Percentiles rank a stretch among this genome's conserved stretches.
phyloP scores from a whole-genome alignment of 2,329 filamentous ascomycete species.

The Microdochium nivale region DNA sequence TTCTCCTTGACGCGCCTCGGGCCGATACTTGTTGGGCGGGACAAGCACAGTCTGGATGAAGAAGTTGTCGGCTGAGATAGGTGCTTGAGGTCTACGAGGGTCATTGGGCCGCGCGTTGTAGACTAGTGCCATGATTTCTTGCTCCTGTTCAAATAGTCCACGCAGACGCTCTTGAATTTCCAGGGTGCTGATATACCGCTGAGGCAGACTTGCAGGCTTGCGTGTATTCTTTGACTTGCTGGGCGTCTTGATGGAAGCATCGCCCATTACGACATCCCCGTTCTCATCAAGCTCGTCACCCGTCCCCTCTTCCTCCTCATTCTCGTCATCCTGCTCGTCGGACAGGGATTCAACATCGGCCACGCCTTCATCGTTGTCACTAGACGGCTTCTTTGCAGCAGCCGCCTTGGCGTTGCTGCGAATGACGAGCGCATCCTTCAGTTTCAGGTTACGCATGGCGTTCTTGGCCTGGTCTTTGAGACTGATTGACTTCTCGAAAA shows the following conservation, averaged over 20 bases:
- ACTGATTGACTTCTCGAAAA: slow-evolving; percentile 76
- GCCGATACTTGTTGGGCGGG: slow-evolving; percentile 85
- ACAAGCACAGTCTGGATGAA: slow-evolving; percentile 83
- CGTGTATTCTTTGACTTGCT: slow-evolving; percentile 22
- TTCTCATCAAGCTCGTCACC: slow-evolving; percentile 42
- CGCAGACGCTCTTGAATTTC: slow-evolving; percentile 75
- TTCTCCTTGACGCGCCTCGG: slow-evolving; percentile 73
- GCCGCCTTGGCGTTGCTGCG: slow-evolving; percentile 21
- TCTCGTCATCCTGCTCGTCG: slow-evolving; percentile 31
- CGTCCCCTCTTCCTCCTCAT: slow-evolving; percentile 32
- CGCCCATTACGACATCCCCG: slow-evolving; percentile 50
- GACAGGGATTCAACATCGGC: slow-evolving; percentile 45
- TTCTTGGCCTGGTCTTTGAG: slow-evolving; percentile 71
- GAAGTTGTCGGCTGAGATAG: slow-evolving; percentile 68
- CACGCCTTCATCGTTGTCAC: slow-evolving; percentile 59
- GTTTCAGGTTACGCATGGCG: slow-evolving; percentile 58
- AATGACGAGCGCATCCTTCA: slow-evolving; percentile 61
- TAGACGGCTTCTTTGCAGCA: slow-evolving; percentile 27
- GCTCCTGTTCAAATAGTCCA: slow-evolving; percentile 79
- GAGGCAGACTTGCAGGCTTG: slow-evolving; percentile 28
- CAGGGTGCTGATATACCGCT: slow-evolving; percentile 72
- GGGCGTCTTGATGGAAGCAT: slow-evolving; percentile 24
- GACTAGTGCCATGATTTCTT: slow-evolving; percentile 73
- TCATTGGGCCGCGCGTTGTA: slow-evolving; percentile 66
- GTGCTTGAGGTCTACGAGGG: slow-evolving; percentile 43